phyloP scores from a whole-genome alignment of 371 early-diverging fungal species.

The Chytridiales sp. region DNA sequence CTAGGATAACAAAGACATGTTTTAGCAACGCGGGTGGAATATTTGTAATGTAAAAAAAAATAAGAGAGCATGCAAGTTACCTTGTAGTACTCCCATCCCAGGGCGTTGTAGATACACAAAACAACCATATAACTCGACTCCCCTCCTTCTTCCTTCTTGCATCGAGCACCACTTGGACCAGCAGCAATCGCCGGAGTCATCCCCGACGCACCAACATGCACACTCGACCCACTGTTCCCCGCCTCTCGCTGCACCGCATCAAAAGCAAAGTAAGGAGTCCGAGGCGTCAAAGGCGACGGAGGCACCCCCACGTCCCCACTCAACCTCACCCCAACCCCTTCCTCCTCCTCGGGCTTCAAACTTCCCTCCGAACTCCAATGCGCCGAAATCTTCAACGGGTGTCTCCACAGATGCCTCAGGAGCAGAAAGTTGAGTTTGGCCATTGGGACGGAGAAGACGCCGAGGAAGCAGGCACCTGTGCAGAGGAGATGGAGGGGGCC shows the following conservation, averaged over 20 bases:
- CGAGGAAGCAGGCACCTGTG: slow-evolving; percentile 78
- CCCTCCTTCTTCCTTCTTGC: slow-evolving; percentile 17
- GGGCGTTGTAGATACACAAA: slow-evolving; percentile 48
- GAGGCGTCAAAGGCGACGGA: slow-evolving; percentile 8
- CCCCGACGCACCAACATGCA: slow-evolving; percentile 5
- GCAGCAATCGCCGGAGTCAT: background rate
- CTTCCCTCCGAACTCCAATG: too few relatives aligned
- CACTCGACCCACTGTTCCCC: slow-evolving; percentile 4
- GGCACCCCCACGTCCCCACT: too few relatives aligned
- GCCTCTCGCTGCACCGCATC: slow-evolving; percentile 7
- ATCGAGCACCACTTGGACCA: background rate
- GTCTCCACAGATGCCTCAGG: slow-evolving; percentile 62
- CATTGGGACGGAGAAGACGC: slow-evolving; percentile 90
- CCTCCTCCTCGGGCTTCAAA: slow-evolving; percentile 18
- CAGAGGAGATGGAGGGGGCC: slow-evolving; percentile 77
- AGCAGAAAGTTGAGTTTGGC: slow-evolving; percentile 82
- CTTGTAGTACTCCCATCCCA: slow-evolving; percentile 49
- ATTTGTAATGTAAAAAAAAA: background rate
- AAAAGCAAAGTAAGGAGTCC: slow-evolving; percentile 1
- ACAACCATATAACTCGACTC: slow-evolving; percentile 47
- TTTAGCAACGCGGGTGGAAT: background rate
- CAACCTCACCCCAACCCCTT: too few relatives aligned
- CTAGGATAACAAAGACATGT: slow-evolving; percentile 8
- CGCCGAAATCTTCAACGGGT: slow-evolving; percentile 69
- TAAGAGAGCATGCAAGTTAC: slow-evolving; percentile 1